A percentile compares a stretch with the other conserved stretches of the same genome.
Evolutionary conservation across 139 green algal genomes (phyloP).

Genomic region (Pseudopediastrum boryanum): DNA sequence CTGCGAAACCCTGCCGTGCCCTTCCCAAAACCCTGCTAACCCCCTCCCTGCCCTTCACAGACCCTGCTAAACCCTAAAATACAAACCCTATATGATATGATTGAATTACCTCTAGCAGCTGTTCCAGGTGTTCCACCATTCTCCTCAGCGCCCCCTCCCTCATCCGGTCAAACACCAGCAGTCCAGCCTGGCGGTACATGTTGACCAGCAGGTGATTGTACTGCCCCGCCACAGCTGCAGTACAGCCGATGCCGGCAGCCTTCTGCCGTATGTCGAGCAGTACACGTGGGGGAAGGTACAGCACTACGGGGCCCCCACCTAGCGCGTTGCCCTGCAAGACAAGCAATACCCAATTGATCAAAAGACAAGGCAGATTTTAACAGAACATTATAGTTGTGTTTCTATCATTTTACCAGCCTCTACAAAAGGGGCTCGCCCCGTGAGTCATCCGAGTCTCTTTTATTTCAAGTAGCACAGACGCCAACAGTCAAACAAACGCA

Average conservation of each 20-base stretch:
- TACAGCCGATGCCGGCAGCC: neutral
- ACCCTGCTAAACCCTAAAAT: neutral
- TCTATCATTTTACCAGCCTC: too few relatives aligned
- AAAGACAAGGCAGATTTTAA: neutral
- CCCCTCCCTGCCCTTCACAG: too few relatives aligned
- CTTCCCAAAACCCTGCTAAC: neutral
- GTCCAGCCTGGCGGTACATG: slow-evolving; percentile 23
- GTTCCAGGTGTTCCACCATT: slow-evolving; percentile 13
- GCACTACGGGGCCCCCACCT: slow-evolving; percentile 62
- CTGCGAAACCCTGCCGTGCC: neutral
- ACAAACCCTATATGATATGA: neutral
- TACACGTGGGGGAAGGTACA: slow-evolving; percentile 39
- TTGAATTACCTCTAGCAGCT: slow-evolving; percentile 6
- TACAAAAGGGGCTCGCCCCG: neutral
- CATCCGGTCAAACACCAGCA: slow-evolving; percentile 25
- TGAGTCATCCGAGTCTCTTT: neutral
- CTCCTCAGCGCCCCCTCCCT: neutral
- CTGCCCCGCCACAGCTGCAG: neutral
- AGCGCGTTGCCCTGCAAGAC: slow-evolving; percentile 60
- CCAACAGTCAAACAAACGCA: neutral
- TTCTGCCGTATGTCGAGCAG: slow-evolving; percentile 10
- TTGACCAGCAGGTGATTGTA: slow-evolving; percentile 25
- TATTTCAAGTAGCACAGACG: neutral
- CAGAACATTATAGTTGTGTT: too few relatives aligned
- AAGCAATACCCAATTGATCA: neutral